Evolutionary conservation across 2,329 filamentous ascomycete species (phyloP), one percentile per base, ranked within the genome.

Genomic region (Neopestalotiopsis sp.): DNA sequence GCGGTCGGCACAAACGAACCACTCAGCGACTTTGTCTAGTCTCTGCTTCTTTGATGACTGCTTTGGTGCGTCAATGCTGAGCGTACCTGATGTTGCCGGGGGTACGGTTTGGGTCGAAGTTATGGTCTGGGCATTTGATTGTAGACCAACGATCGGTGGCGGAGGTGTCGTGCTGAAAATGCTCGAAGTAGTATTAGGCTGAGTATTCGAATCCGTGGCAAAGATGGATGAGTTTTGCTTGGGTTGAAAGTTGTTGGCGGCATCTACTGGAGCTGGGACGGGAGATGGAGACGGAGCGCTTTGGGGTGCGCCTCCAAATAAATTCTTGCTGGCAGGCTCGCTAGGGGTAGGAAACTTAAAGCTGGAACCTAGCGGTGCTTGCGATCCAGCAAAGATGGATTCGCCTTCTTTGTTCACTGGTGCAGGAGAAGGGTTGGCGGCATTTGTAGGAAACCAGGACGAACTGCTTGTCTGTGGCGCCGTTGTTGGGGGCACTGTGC

Each of bases 1-100:
- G 17, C 79, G 76, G 68, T 90, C 88, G 40, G 85, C 88, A 13
- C 79, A 77, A 3, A 89, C 85, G 67, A 85, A 86, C 88, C 88
- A 90, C 32, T 80, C 82, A 0, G 86, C 82, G 38, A 90, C 85
- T 62, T 85, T 81, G 6, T 77, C 83, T 72, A 89, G 80, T 2
- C 80, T 73, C 68, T 89, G 85, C 30, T 78, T 70, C 49, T 76
- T 73, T 6, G 71, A 71, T 0, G 68, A 40, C 24, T 73, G 68
- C 7, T 73, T 70, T 1, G 68, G 64, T n/a, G 42, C 62, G 12
- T n/a, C 62, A 32, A 38, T 38, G 34, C 1, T n/a, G 9, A 17
- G n/a, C 9, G 14, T 24, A 59, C 24, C 4, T 30, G 7, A 7
- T 14, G 12, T 28, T 2, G 57, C 20, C 12, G 24, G 9, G 5